Base-by-base conservation (phyloP, 2,329 filamentous ascomycete species). In the Kalmusia sp. region DNA sequence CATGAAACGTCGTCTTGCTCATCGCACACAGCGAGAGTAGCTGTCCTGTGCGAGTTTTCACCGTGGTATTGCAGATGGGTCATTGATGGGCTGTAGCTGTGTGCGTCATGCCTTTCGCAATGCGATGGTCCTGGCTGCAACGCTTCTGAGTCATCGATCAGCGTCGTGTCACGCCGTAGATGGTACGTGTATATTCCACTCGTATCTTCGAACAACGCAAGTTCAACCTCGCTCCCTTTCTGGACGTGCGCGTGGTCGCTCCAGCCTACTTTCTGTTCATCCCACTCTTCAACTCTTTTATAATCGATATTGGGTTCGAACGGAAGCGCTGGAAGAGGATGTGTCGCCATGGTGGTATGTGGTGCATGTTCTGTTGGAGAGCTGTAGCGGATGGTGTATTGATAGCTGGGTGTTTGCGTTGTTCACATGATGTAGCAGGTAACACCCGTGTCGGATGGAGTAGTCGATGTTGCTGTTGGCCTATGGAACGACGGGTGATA, bases 391-490 rank as follows among this genome's bases (percentile, higher is more conserved):
- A 43, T 28, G 8, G 12, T 28, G 34, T 45, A 28, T 45, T 45
- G 41, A 43, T 6, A 33, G 28, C 12, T 24, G 28, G 7, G 11
- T 45, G 41, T 45, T 34, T 45, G 41, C 41, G 27, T 45, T 15
- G 41, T 33, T 19, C 6, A 17, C 21, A 28, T 44, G 40, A 44
- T 44, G 40, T 24, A 44, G 40, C 28, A 44, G 46, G 46, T 49
- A 15, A 24, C 25, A 49, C 37, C 30, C 28, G 25, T 25, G 21
- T 14, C 22, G 25, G 7, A 17, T 19, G n/a, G n/a, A 9, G 8
- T 11, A 25, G 30, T 49, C 37, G 35, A 24, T 34, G 35, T 40
- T 49, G 19, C 11, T 40, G 34, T 49, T 49, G 27, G 35, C 17
- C 19, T 37, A 28, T 40, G 34, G 28, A 41, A 7, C 14, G 19